These are phyloP conservation scores for Ichthyophthirius multifiliis DNA, from an alignment of 169 alveolate species.

Conservation along the genomic window DNA sequence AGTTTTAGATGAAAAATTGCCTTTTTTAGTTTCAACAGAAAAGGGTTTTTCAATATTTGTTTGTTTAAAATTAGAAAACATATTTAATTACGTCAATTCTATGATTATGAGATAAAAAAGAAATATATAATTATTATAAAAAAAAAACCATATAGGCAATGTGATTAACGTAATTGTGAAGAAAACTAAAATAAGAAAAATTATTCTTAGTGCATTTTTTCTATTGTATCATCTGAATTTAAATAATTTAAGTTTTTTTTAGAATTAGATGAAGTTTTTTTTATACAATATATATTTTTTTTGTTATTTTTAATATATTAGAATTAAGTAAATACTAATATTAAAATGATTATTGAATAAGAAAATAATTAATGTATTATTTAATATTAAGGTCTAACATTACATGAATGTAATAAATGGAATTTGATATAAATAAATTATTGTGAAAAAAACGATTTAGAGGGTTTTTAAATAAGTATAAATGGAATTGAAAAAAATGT, in stretches of 20 bases:
- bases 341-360: neutral
- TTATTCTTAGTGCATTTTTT: neutral
- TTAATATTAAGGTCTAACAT: no score
- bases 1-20: neutral
- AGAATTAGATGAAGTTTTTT: neutral
- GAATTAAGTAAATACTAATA: neutral
- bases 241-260: neutral
- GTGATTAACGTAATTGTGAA: neutral
- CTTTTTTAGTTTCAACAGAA: neutral
- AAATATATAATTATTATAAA: neutral
- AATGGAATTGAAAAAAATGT: neutral
- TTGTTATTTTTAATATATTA: neutral
- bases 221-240: neutral
- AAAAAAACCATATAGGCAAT: neutral
- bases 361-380: no score
- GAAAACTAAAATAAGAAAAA: neutral
- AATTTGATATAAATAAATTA: neutral
- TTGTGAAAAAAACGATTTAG: neutral
- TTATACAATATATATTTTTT: neutral
- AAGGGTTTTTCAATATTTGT: neutral
- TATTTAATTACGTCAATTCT: neutral
- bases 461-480: neutral
- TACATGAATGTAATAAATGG: neutral
- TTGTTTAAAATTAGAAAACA: neutral
- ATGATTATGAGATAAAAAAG: neutral